These are phyloP conservation scores for Fraxinus xanthoxyloides DNA, from an alignment of 305 asterid species.

Conservation along the genomic window DNA sequence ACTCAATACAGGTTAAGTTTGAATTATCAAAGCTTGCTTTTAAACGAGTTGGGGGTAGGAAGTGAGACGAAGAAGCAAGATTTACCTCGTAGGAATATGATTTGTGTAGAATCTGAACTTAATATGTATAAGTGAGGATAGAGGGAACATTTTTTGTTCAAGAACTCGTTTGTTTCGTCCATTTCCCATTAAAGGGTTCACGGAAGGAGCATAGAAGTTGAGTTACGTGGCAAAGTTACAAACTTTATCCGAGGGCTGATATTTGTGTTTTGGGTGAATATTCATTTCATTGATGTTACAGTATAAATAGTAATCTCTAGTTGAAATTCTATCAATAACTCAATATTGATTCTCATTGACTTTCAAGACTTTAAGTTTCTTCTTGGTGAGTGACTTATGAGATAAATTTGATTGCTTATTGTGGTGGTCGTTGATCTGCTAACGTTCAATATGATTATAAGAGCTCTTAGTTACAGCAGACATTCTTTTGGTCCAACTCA, in stretches of 20 bases:
- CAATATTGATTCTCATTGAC: not conserved
- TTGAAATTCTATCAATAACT: not conserved
- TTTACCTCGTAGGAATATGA: not conserved
- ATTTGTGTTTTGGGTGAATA: not conserved
- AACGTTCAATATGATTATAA: not conserved
- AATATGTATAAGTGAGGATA: not conserved
- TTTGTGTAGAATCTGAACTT: not conserved
- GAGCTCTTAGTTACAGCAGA: not conserved
- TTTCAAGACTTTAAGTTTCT: not conserved
- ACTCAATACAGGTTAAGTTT: not conserved
- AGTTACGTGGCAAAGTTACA: not conserved
- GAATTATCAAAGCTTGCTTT: not conserved
- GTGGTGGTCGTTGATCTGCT: conserved; percentile 3
- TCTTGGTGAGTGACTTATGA: not conserved
- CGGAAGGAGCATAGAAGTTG: not conserved
- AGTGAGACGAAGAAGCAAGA: not conserved
- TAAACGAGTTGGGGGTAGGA: not conserved
- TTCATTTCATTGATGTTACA: not conserved
- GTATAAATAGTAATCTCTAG: not conserved
- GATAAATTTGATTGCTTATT: not conserved
- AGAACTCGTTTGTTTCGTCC: not conserved
- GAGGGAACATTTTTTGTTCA: not conserved
- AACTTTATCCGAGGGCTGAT: not conserved
- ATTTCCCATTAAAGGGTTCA: not conserved
- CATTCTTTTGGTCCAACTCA: not conserved